Percentiles rank a stretch among this genome's conserved stretches.
Conservation (phyloP, 352 stramenopile species). For the Phytophthora citricola region DNA sequence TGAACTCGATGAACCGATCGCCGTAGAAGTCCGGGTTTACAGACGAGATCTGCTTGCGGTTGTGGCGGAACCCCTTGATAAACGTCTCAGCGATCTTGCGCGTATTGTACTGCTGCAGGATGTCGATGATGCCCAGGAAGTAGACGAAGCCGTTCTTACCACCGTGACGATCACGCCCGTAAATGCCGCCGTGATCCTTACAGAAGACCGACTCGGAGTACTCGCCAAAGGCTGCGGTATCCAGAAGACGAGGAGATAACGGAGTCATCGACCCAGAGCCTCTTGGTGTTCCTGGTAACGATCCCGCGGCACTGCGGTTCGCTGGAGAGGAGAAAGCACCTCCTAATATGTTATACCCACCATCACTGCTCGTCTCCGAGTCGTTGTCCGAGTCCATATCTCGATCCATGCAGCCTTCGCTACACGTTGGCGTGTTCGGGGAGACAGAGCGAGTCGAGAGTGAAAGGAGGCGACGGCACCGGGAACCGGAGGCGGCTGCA, state of each 20-base stretch:
- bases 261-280: slow-evolving; percentile 23
- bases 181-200: slow-evolving; percentile 78
- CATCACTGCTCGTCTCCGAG: slow-evolving; percentile 53
- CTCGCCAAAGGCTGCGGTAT: slow-evolving; percentile 47
- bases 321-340: slow-evolving; percentile 23
- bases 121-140: slow-evolving; percentile 94
- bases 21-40: slow-evolving; percentile 90
- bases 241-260: slow-evolving; percentile 60
- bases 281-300: slow-evolving; percentile 31
- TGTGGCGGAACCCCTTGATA: slow-evolving; percentile 87
- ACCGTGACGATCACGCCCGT: slow-evolving; percentile 59
- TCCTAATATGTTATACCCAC: slow-evolving; percentile 23
- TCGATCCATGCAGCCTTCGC: slow-evolving; percentile 18
- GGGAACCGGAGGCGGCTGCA: slow-evolving; percentile 12
- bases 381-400: slow-evolving; percentile 48
- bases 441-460: slow-evolving; percentile 30
- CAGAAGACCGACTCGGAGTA: slow-evolving; percentile 78
- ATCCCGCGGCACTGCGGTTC: slow-evolving; percentile 23
- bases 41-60: slow-evolving; percentile 89
- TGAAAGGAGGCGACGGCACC: slow-evolving; percentile 10
- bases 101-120: slow-evolving; percentile 94
- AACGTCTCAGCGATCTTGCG: slow-evolving; percentile 92
- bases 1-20: slow-evolving; percentile 91
- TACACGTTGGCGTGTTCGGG: slow-evolving; percentile 33
- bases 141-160: slow-evolving; percentile 88